phyloP scores from a whole-genome alignment of 1,139 yeast genomes.

The Geotrichum europaeum region DNA sequence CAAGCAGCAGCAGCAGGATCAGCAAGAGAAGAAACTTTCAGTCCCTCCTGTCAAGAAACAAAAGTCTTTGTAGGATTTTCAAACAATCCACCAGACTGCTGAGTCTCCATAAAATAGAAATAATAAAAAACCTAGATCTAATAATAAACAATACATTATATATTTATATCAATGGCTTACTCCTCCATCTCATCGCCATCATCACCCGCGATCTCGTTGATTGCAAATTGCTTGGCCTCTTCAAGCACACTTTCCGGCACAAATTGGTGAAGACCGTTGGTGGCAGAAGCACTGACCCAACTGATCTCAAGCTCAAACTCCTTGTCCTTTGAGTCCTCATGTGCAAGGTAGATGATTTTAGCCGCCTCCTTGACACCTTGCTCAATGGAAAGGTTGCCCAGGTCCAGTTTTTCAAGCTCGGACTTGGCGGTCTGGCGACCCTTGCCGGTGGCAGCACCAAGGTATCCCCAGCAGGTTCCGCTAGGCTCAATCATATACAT shows the following conservation, averaged over 20 bases:
- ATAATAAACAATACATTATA: neutral
- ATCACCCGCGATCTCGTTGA: slow-evolving; percentile 69
- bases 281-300: slow-evolving; percentile 74
- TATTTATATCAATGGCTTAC: slow-evolving; percentile 13
- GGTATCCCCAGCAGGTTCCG: slow-evolving; percentile 95
- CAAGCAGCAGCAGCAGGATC: neutral
- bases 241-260: slow-evolving; percentile 72
- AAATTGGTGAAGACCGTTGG: slow-evolving; percentile 72
- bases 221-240: slow-evolving; percentile 79
- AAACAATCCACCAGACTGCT: neutral
- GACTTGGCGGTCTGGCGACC: slow-evolving; percentile 96
- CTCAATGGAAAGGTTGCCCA: slow-evolving; percentile 58
- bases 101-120: neutral
- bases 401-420: slow-evolving; percentile 85
- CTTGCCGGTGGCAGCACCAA: slow-evolving; percentile 96
- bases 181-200: slow-evolving; percentile 47
- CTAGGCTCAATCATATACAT: slow-evolving; percentile 96
- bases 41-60: neutral
- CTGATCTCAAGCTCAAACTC: slow-evolving; percentile 92
- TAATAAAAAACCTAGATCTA: neutral
- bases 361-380: slow-evolving; percentile 95
- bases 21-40: neutral
- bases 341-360: slow-evolving; percentile 84
- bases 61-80: neutral
- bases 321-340: slow-evolving; percentile 95